Evolutionary conservation across 2,329 filamentous ascomycete species (phyloP), one percentile per base, ranked within the genome.

Genomic region (Celoporthe dispersa): DNA sequence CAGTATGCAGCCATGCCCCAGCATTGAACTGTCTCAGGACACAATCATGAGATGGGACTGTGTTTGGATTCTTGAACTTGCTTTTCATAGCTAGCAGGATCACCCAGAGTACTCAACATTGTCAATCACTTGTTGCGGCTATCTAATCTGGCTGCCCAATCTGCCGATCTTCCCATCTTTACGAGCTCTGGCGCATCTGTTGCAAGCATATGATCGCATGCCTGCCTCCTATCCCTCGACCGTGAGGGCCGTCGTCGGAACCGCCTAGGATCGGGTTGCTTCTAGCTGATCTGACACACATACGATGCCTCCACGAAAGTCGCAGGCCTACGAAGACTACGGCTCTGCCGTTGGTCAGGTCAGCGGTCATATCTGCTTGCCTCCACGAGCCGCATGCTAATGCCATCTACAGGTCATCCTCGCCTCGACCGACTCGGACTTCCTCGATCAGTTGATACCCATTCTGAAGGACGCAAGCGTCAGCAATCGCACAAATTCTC

Each of bases 381-480:
- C 22, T 41, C 39, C 66, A 67, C 44, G 19, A 4, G 59, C 31
- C 37, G 64, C 59, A 16, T 37, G 68, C 73, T 74, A 67, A 72
- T 33, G 31, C 16, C 44, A 25, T n/a, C 35, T 14, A 59, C 78
- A 99, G 94, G 97, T 98, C 75, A 94, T 98, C 72, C 89, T 97
- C 75, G 94, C 95, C 2, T 92, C 94, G 16, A 94, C 94, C 31
- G 95, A 98, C 77, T 88, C 91, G 64, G 96, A 99, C 76, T 98
- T 98, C 77, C 90, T 99, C 73, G 96, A 98, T 79, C 95, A 98
- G 78, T 84, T 99, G 65, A 97, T 98, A 63, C 95, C 94, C 12
- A 92, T 97, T 1, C 90, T 99, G 73, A 96, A 94, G 83, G 95
- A 98, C 86, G 94, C 93, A 74, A 90, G 93, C 72, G 86, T 89